Conservation (phyloP, 75 land plant species). For the Sequoiadendron giganteum region DNA sequence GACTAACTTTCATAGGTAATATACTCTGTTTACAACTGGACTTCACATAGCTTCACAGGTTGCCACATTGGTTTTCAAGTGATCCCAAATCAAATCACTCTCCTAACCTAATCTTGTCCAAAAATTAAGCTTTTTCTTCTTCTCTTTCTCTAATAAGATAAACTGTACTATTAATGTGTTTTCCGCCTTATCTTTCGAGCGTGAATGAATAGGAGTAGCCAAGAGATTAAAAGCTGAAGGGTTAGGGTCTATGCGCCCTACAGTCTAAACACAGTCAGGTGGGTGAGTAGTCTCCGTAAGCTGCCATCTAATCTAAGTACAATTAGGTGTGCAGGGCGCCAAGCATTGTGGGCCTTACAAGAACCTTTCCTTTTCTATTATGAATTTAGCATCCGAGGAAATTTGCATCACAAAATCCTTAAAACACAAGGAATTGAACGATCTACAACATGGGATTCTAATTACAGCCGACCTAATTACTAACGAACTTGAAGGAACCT, state of each 20-base stretch:
- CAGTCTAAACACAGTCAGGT: neutral
- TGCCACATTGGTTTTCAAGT: neutral
- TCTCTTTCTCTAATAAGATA: neutral
- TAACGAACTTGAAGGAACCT: neutral
- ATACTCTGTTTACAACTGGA: neutral
- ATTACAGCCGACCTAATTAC: neutral
- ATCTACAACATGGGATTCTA: neutral
- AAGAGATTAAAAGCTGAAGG: neutral
- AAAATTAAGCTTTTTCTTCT: neutral
- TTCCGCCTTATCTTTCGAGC: neutral
- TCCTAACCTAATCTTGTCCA: neutral
- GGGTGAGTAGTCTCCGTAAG: neutral
- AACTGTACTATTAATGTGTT: neutral
- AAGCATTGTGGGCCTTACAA: neutral
- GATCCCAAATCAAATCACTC: neutral
- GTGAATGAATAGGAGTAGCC: neutral
- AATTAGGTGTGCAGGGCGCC: neutral
- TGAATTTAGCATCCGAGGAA: neutral
- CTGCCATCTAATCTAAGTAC: neutral
- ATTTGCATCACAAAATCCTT: neutral
- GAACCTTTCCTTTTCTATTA: neutral
- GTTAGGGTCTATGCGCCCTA: neutral
- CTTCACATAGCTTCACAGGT: neutral
- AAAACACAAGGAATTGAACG: neutral
- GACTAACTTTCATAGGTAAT: neutral